Evolutionary conservation across 331 rosid genomes (phyloP), one percentile per base, ranked within the genome.

Genomic region (Pyrus hybrid): DNA sequence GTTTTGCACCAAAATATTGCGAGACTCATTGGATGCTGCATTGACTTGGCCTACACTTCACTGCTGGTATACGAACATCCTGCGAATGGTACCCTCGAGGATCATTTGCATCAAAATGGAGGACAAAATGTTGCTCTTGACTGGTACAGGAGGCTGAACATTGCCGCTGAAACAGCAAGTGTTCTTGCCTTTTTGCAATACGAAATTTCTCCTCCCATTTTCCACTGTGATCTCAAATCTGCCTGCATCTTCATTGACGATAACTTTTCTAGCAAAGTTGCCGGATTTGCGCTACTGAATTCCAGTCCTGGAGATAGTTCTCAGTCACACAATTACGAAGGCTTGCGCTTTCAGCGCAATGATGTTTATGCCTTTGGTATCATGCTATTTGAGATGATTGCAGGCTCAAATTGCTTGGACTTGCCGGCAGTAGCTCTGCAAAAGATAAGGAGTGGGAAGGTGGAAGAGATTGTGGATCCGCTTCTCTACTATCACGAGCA

Each of bases 401-500:
- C 92, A 23, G 99, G 99, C 63, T 85, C 96, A 76, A 84, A 85
- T 68, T 79, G 77, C 29, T 33, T 85, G 85, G 91, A 91, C 70
- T 73, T 83, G 11, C 96, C 92, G 62, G 82, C 86, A 32, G 73
- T 72, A 30, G 89, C 87, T 10, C 76, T 94, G 73, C 89, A 88
- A 76, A 85, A 92, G 70, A 86, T 94, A 54, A 84, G 88, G 83
- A 82, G 63, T 41, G 96, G 95, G 47, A 94, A 86, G 86, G 76
- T 92, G 13, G 97, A 92, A 68, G 99, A 92, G 75, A 81, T 94
- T n/a, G 88, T 87, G 12, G 99, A 94, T 76, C 97, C 97, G 13
- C 63, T 83, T 33, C 90, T 92, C 13, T 85, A 86, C 79, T 86
- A 87, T 70, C 90, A 94, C 43, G 99, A 92, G 77, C 91, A 85